Conservation (phyloP, 2,329 filamentous ascomycete genomes). For the Phyllosticta capitalensis region DNA sequence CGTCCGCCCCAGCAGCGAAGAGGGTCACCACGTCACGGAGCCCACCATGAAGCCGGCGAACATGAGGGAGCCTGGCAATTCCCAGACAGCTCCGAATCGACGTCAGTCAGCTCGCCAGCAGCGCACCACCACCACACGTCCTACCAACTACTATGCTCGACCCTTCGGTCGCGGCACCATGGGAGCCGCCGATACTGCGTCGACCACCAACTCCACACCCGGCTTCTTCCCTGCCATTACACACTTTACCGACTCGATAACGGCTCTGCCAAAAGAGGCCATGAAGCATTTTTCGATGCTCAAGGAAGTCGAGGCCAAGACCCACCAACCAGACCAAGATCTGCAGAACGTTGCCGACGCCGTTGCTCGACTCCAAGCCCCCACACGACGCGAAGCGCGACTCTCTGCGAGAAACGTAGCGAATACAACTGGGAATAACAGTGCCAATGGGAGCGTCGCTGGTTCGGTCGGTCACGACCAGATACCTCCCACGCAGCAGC, state of each 20-base stretch:
- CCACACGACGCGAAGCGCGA: conserved; percentile 16
- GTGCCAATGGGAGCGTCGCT: conserved; percentile 31
- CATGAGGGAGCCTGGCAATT: conserved; percentile 4
- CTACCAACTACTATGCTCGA: conserved; percentile 44
- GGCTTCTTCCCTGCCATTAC: conserved; percentile 58
- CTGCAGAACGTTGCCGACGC: conserved; percentile 65
- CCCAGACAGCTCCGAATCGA: conserved; percentile 13
- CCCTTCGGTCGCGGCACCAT: conserved; percentile 31
- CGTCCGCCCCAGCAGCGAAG: conserved; percentile 2
- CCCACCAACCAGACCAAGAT: conserved; percentile 76
- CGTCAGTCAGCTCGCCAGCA: conserved; percentile 38
- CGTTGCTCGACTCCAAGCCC: conserved; percentile 41
- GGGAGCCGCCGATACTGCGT: conserved; percentile 29
- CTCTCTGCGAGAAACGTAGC: conserved; percentile 23
- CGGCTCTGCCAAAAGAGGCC: conserved; percentile 86
- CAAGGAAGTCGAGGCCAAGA: conserved; percentile 96
- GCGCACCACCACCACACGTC: conserved; percentile 35
- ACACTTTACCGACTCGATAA: conserved; percentile 83
- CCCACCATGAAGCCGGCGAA: conserved; percentile 12
- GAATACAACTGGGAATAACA: conserved; percentile 31
- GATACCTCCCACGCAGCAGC: conserved; percentile 19
- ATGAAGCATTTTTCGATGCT: conserved; percentile 91
- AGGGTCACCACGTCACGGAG: conserved; percentile 8
- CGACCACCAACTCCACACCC: conserved; percentile 27
- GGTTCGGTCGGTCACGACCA: conserved; percentile 18